Percentiles rank a stretch among this genome's conserved stretches.
Evolutionary conservation across 75 land plant species (phyloP).

Genomic region (Sequoiadendron giganteum): DNA sequence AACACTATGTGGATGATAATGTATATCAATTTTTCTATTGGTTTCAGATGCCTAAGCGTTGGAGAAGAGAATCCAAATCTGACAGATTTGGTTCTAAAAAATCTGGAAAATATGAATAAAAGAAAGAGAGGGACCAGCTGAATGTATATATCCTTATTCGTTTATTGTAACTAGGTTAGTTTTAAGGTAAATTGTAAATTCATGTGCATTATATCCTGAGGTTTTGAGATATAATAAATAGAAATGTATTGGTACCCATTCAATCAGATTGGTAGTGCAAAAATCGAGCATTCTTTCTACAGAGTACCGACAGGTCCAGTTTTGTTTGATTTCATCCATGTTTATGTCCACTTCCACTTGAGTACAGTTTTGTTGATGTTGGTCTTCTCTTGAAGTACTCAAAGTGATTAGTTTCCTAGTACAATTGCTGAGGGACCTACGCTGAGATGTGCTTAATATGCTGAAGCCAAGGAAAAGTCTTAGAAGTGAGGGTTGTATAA

Average conservation of each 20-base stretch:
- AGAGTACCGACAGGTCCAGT: background rate
- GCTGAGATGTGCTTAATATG: background rate
- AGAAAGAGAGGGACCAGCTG: slow-evolving; percentile 9
- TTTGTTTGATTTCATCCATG: background rate
- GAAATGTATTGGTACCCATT: background rate
- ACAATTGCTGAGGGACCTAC: background rate
- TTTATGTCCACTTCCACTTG: background rate
- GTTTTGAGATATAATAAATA: background rate
- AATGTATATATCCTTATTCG: background rate
- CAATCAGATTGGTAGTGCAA: background rate
- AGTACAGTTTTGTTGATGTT: background rate
- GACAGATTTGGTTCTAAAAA: slow-evolving; percentile 51
- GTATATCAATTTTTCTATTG: background rate
- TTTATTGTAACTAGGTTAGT: background rate
- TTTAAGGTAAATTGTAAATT: background rate
- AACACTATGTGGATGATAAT: background rate
- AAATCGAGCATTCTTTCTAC: background rate
- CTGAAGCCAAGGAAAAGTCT: background rate
- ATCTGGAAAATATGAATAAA: slow-evolving; percentile 49
- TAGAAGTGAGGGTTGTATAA: background rate
- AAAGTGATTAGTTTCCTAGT: background rate
- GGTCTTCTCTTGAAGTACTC: background rate
- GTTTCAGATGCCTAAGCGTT: slow-evolving; percentile 28
- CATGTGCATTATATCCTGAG: background rate
- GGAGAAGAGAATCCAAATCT: slow-evolving; percentile 56